phyloP scores from a whole-genome alignment of 1,139 yeast species.

The Debaryomyces psychrophilus region DNA sequence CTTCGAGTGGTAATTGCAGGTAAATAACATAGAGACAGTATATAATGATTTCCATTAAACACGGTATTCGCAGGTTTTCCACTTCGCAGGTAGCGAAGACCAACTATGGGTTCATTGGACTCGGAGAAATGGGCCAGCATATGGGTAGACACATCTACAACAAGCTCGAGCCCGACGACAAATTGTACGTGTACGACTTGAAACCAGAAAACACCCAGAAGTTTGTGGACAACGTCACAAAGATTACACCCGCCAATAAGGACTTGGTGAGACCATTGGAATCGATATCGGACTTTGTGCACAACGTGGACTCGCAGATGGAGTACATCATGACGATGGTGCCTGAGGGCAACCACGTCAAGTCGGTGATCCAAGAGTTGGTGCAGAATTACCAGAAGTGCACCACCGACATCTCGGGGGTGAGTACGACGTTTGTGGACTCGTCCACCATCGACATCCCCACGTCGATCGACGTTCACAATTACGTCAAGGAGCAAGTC shows the following conservation, averaged over 20 bases:
- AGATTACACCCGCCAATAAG: constrained; percentile 27
- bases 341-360: constrained; percentile 61
- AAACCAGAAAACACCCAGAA: constrained; percentile 32
- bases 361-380: constrained; percentile 45
- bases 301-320: constrained; percentile 41
- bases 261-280: constrained; percentile 26
- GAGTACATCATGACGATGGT: constrained; percentile 58
- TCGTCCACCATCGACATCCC: constrained; percentile 60
- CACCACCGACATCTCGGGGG: constrained; percentile 15
- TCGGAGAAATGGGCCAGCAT: constrained; percentile 64
- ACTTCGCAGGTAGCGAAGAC: constrained; percentile 13
- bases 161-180: constrained; percentile 43
- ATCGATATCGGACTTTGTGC: constrained; percentile 33
- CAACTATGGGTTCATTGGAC: constrained; percentile 57
- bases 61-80: constrained; percentile 1
- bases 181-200: constrained; percentile 50
- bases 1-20: neutral
- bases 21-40: neutral
- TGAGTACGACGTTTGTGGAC: constrained; percentile 43
- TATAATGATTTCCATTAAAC: neutral
- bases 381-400: constrained; percentile 29
- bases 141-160: constrained; percentile 59
- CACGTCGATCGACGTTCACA: constrained; percentile 48
- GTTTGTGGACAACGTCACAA: constrained; percentile 32
- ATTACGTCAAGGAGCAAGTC: constrained; percentile 35